Evolutionary conservation across 164 flowering plant genomes (phyloP).

Genomic region (Vitis rupestris): DNA sequence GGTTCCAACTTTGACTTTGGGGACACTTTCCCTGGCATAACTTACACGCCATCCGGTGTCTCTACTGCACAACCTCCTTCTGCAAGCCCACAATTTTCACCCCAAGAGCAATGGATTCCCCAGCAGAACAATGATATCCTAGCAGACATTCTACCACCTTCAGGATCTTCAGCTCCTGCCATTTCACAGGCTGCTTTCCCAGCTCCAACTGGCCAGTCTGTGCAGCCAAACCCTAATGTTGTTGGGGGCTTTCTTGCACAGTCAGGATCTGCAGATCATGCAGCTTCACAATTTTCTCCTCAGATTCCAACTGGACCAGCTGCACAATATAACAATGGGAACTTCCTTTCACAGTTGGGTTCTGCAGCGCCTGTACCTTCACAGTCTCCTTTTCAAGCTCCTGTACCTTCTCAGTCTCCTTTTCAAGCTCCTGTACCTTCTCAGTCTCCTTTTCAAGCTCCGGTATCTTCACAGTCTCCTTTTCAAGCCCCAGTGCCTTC

Average conservation of each 20-base stretch:
- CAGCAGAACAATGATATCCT: conserved; percentile 60
- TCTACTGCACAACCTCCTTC: conserved; percentile 35
- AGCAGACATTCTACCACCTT: conserved; percentile 74
- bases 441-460: neutral
- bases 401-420: conserved; percentile 23
- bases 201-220: conserved; percentile 30
- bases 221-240: conserved; percentile 19
- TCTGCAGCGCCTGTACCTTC: neutral
- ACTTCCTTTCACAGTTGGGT: conserved; percentile 3
- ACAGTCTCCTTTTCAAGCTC: conserved; percentile 12
- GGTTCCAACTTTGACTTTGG: conserved; percentile 36
- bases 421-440: too few species aligned
- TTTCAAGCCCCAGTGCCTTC: conserved; percentile 27
- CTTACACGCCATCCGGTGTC: conserved; percentile 28
- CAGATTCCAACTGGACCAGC: conserved; percentile 21
- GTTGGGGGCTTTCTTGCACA: conserved; percentile 30
- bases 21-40: conserved; percentile 44
- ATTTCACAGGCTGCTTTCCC: conserved; percentile 32
- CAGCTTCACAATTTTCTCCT: conserved; percentile 11
- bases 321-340: conserved; percentile 9
- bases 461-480: conserved; percentile 20
- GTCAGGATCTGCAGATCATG: conserved; percentile 18
- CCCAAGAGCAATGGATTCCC: conserved; percentile 34
- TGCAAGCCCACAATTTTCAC: conserved; percentile 33
- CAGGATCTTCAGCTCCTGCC: conserved; percentile 41